Base-by-base conservation (phyloP, 768 basidiomycete species). In the Kwoniella newhampshirensis region DNA sequence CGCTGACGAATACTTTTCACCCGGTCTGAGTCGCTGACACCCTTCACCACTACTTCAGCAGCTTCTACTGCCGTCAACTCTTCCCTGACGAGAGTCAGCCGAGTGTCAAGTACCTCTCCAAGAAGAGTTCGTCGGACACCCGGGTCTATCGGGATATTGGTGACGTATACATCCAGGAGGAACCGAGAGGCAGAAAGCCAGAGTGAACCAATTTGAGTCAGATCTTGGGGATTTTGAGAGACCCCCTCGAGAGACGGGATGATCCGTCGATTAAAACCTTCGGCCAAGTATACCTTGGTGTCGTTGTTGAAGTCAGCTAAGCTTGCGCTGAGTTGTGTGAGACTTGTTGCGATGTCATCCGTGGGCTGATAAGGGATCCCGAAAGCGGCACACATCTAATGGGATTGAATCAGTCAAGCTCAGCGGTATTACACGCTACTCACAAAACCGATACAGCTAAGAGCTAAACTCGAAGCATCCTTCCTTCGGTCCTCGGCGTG, bases 61-160 rank as follows among this genome's bases (percentile, higher is more conserved):
- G 37, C 48, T 13, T 62, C 56, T 23, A 75, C 56, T 2, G 60
- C 68, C 0, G 21, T 46, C 8, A 75, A 46, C 40, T 73, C 71
- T 54, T 66, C 66, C 13, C 60, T 21, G 1, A 63, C 51, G 2
- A 47, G 21, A 3, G 57, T 18, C 6, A 70, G 25, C 1, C 57
- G 63, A n/a, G 27, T 35, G 4, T 32, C 18, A 32, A 64, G 18
- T 2, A 70, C 54, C 35, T 68, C 68, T 11, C 51, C 56, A 2
- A 55, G 28, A 17, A 73, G 52, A 4, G 54, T 43, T n/a, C 66
- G 50, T 23, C 67, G 58, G 7, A 84, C 85, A 6, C 86, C 85
- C 25, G 96, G 96, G 73, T 99, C 96, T 46, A 97, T 77, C 2
- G 93, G 91, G 1, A 83, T 78, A 72, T 90, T 82, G 0, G 96